Conservation (phyloP, 306 rosid species). For the Vigna radiata region DNA sequence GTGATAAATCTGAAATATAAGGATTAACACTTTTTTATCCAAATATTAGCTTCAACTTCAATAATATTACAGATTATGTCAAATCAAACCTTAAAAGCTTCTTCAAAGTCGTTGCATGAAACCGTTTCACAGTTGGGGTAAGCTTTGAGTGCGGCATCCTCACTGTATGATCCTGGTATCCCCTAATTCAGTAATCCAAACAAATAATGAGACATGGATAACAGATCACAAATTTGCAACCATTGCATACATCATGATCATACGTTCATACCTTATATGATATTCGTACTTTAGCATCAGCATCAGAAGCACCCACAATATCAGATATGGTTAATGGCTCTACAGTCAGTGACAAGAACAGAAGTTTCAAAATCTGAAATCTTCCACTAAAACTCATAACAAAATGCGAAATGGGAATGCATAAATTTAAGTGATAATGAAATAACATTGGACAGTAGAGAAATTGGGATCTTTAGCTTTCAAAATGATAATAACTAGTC, state of each 20-base stretch:
- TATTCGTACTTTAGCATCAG: conserved; percentile 53
- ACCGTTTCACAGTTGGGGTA: conserved; percentile 73
- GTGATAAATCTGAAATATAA: neutral
- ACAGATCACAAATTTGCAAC: conserved; percentile 16
- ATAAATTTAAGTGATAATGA: neutral
- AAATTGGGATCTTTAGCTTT: conserved; percentile 22
- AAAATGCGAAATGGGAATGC: conserved; percentile 15
- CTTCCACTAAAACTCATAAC: conserved; percentile 29
- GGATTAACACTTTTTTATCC: neutral
- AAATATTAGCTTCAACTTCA: conserved; percentile 27
- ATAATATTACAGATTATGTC: conserved; percentile 33
- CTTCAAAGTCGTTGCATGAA: conserved; percentile 74
- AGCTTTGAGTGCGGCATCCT: conserved; percentile 78
- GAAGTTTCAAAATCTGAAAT: neutral
- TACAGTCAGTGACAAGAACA: conserved; percentile 43
- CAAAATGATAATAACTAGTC: conserved; percentile 22
- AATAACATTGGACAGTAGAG: neutral
- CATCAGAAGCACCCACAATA: conserved; percentile 51
- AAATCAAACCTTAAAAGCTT: conserved; percentile 67
- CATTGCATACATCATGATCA: conserved; percentile 39
- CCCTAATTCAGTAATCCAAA: conserved; percentile 62
- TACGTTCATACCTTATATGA: conserved; percentile 73
- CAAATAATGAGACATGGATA: conserved; percentile 40
- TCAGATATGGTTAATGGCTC: conserved; percentile 67
- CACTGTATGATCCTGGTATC: conserved; percentile 66